These are phyloP conservation scores for Ustilago bromivora DNA, from an alignment of 1,284 basidiomycete genomes.

Conservation along the genomic window DNA sequence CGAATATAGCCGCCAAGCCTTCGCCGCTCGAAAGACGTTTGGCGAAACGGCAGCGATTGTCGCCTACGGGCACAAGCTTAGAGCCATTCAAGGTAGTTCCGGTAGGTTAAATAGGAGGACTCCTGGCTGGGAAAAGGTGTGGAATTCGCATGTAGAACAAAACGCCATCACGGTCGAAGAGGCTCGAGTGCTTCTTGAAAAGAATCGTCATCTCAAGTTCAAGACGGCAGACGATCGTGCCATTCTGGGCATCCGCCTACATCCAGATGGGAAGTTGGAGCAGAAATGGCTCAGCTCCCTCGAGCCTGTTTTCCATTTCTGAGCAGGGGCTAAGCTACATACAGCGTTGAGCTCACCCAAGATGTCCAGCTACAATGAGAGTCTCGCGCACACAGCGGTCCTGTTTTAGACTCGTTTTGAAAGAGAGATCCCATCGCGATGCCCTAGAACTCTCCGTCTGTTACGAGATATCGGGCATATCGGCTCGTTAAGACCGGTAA, in stretches of 20 bases:
- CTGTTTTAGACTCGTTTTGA: too few species aligned
- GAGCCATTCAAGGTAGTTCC: neutral
- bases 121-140: neutral
- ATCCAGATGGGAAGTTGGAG: neutral
- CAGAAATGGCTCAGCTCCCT: neutral
- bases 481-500: too few species aligned
- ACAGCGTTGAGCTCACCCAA: neutral
- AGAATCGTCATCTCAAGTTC: neutral
- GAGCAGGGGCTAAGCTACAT: neutral
- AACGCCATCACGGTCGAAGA: neutral
- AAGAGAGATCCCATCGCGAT: too few species aligned
- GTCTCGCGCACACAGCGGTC: neutral
- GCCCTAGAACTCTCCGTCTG: too few species aligned
- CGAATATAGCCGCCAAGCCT: neutral
- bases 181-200: neutral
- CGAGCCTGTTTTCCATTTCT: neutral
- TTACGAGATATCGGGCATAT: too few species aligned
- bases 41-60: slow-evolving; percentile 14
- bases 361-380: neutral
- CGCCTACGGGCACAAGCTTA: slow-evolving; percentile 8
- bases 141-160: neutral
- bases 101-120: neutral
- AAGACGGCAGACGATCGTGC: neutral
- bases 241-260: neutral
- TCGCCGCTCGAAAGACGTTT: slow-evolving; percentile 3